Evolutionary conservation across 129 eudicot genomes (phyloP).

Genomic region (Heracleum sosnowskyi): DNA sequence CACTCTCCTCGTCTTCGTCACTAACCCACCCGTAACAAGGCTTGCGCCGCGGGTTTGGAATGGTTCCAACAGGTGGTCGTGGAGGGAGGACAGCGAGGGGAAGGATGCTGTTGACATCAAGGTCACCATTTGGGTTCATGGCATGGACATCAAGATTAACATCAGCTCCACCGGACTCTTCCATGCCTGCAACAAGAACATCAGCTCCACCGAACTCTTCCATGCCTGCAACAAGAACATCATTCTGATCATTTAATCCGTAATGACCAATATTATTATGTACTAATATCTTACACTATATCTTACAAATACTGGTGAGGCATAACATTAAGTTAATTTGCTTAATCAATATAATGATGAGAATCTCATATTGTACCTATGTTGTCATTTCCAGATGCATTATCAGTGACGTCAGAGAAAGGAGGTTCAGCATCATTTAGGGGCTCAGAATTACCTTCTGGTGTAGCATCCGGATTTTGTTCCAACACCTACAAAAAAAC

Average conservation of each 20-base stretch:
- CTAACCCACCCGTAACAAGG: neutral
- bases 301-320: too few species aligned
- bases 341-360: neutral
- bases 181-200: neutral
- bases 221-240: neutral
- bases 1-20: neutral
- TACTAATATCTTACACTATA: too few species aligned
- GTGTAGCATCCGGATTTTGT: neutral
- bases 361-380: neutral
- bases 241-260: neutral
- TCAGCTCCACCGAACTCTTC: neutral
- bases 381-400: neutral
- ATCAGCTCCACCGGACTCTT: neutral
- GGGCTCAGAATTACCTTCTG: neutral
- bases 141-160: neutral
- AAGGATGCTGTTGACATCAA: neutral
- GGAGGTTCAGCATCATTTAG: neutral
- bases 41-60: neutral
- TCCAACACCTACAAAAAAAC: neutral
- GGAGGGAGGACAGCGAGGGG: neutral
- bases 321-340: too few species aligned
- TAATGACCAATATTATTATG: neutral
- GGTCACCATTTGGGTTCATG: neutral
- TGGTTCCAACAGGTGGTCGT: neutral
- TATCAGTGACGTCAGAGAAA: neutral